Evolutionary conservation across 2,329 filamentous ascomycete species (phyloP), one percentile per base, ranked within the genome.

Genomic region (Penicillium sp.): DNA sequence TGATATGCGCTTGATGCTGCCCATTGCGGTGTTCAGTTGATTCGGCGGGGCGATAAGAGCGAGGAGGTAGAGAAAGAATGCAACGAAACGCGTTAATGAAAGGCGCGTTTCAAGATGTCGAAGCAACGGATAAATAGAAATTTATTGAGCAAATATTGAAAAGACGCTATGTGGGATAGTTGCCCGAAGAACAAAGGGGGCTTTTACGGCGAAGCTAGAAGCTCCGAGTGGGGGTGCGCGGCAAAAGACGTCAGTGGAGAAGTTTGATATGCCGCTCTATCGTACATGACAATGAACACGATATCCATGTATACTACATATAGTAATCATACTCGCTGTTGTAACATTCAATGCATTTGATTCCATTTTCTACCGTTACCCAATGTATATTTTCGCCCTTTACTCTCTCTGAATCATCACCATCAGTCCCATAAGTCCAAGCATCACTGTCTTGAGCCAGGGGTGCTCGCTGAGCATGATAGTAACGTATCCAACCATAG

Each of bases 401-500:
- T 74, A 96, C 75, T 98, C 93, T 64, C 90, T 76, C 69, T 98
- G 93, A 61, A 98, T 69, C 42, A 98, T 84, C 24, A 96, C 93
- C 73, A 95, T 82, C 61, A 96, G 68, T 1, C 91, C 93, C 93
- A 98, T 98, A 44, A 96, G 79, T 1, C 88, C 91, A 63, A 98
- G 70, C 83, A 97, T 87, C 24, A 84, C 91, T 38, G 88, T 94
- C 80, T 98, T 98, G 61, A 97, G 69, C 91, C 91, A 97, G 6
- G 93, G 93, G 67, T 98, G 84, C 69, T 98, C 93, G 55, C 87
- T 93, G 55, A 98, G 76, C 69, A 97, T 76, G 61, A 98, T 98
- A 2, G 93, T 98, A 40, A 97, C 90, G 65, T 97, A 97, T 58
- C 93, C 93, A 13, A 97, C 89, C 63, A 93, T 94, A 0, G 93